Evolutionary conservation across 805 yeast species (phyloP).

Genomic region (Yarrowia divulgata): DNA sequence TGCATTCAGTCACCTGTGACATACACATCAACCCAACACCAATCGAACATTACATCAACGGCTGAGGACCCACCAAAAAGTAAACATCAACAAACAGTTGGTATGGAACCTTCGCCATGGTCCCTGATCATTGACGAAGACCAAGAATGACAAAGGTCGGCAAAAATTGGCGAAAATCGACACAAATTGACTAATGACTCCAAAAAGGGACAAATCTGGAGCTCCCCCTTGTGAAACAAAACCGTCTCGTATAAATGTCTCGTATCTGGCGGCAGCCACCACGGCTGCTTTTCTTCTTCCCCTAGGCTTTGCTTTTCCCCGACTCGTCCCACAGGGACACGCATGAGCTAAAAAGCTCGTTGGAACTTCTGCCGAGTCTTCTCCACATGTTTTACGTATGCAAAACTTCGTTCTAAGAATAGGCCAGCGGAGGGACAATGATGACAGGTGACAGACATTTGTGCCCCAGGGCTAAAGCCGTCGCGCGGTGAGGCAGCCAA

Average conservation of each 20-base stretch:
- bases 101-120: no score
- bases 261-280: background rate
- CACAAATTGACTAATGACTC: no score
- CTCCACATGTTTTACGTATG: constrained; percentile 29
- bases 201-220: no score
- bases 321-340: background rate
- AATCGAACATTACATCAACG: no score
- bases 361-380: constrained; percentile 25
- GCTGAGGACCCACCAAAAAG: no score
- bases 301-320: background rate
- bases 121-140: no score
- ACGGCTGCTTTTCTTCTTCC: constrained; percentile 1
- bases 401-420: constrained; percentile 20
- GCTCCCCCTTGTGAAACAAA: no score
- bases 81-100: no score
- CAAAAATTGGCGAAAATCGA: no score
- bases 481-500: background rate
- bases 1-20: no score
- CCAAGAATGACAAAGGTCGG: no score
- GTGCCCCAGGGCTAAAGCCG: background rate
- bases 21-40: no score
- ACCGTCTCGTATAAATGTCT: background rate
- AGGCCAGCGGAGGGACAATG: background rate
- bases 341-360: background rate
- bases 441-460: constrained; percentile 9